These are phyloP conservation scores for Saitozyma sp. DNA, from an alignment of 768 basidiomycete species.

Conservation along the genomic window DNA sequence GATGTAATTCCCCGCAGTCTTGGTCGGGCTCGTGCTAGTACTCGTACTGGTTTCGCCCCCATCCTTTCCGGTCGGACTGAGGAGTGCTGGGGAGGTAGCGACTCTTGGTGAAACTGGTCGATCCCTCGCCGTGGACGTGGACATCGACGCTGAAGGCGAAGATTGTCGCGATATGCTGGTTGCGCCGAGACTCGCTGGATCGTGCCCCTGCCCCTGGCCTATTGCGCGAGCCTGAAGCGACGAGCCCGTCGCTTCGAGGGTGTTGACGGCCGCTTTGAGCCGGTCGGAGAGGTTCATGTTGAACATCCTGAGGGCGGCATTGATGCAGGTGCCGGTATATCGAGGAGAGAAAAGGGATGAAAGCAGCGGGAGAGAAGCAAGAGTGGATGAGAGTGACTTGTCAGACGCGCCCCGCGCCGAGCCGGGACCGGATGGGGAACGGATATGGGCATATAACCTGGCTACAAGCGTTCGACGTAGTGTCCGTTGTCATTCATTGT, in stretches of 20 bases:
- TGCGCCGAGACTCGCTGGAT: neutral
- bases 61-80: neutral
- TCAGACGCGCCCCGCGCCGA: too few relatives aligned
- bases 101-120: too few relatives aligned
- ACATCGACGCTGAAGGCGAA: neutral
- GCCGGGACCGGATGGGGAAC: too few relatives aligned
- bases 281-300: slow-evolving; percentile 31
- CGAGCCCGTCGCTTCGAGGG: slow-evolving; percentile 38
- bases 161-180: neutral
- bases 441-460: too few relatives aligned
- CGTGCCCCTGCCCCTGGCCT: slow-evolving; percentile 6
- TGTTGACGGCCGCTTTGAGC: slow-evolving; percentile 41
- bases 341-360: neutral
- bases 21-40: too few relatives aligned
- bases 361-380: neutral
- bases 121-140: neutral
- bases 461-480: too few relatives aligned
- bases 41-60: neutral
- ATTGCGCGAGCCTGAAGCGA: slow-evolving; percentile 33
- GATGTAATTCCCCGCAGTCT: neutral
- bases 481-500: too few relatives aligned
- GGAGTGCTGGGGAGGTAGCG: neutral
- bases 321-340: neutral
- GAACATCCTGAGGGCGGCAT: slow-evolving; percentile 9
- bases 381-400: too few relatives aligned